phyloP scores from a whole-genome alignment of 306 rosid species.

The Medicago lupulina region DNA sequence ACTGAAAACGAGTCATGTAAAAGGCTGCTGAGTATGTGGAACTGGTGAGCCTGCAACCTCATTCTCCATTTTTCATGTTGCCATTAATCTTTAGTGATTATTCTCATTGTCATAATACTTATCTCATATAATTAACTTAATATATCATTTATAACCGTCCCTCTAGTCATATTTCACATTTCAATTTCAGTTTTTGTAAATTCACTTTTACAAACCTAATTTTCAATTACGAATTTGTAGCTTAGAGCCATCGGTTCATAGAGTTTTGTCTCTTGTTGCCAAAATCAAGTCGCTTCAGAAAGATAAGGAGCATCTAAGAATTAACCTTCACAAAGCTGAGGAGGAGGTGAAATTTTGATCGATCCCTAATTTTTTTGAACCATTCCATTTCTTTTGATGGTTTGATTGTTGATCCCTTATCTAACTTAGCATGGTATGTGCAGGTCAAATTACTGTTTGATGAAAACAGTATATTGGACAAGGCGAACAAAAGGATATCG shows the following conservation, averaged over 20 bases:
- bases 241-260: constrained; percentile 69
- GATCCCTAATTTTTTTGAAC: neutral
- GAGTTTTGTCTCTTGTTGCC: constrained; percentile 69
- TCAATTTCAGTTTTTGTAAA: constrained; percentile 22
- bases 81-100: constrained; percentile 15
- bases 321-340: constrained; percentile 86
- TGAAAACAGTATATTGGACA: constrained; percentile 68
- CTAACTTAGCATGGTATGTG: constrained; percentile 31
- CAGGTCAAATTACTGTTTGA: constrained; percentile 81
- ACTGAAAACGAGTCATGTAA: constrained; percentile 61
- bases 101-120: constrained; percentile 14
- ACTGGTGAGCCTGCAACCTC: constrained; percentile 55
- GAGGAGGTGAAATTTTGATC: constrained; percentile 70
- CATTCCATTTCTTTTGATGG: constrained; percentile 26
- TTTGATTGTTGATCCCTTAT: constrained; percentile 28
- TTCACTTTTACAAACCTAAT: constrained; percentile 8
- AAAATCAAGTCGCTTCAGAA: constrained; percentile 69
- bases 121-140: neutral
- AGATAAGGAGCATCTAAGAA: constrained; percentile 77
- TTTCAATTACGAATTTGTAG: constrained; percentile 50
- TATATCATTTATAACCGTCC: neutral
- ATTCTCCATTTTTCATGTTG: neutral
- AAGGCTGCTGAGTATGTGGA: constrained; percentile 73
- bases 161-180: constrained; percentile 13
- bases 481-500: constrained; percentile 66